phyloP scores from a whole-genome alignment of 768 basidiomycete genomes.

The Leccinum longicurvipes region DNA sequence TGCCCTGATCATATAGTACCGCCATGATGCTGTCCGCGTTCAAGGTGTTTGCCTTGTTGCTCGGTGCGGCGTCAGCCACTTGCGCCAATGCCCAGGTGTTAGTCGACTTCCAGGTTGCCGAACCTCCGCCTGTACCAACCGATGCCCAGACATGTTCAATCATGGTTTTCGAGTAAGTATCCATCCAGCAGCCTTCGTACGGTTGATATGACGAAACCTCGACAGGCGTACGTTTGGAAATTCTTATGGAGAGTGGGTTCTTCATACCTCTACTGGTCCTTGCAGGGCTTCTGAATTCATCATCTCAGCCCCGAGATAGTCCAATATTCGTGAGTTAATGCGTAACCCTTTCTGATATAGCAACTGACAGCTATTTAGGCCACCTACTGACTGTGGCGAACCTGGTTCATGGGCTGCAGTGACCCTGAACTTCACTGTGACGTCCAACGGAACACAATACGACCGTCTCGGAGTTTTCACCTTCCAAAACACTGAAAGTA shows the following conservation, averaged over 20 bases:
- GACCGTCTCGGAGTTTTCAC: constrained; percentile 72
- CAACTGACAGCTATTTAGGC: constrained; percentile 38
- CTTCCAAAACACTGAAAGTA: constrained; percentile 76
- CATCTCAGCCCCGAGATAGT: constrained; percentile 57
- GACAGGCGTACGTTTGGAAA: constrained; percentile 66
- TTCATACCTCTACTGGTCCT: neutral
- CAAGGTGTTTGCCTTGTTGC: constrained; percentile 11
- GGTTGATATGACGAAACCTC: neutral
- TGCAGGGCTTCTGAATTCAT: neutral
- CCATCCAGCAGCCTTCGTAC: no score
- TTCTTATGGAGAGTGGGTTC: constrained; percentile 62
- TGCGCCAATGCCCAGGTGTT: constrained; percentile 29
- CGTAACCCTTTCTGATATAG: neutral
- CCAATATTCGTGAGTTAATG: constrained; percentile 47
- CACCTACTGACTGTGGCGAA: constrained; percentile 67
- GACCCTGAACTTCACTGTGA: constrained; percentile 73
- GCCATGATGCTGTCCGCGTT: constrained; percentile 20
- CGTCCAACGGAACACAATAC: constrained; percentile 74
- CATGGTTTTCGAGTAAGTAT: constrained; percentile 56
- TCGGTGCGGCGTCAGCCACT: constrained; percentile 7
- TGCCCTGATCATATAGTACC: constrained; percentile 1
- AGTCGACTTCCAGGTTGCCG: constrained; percentile 69
- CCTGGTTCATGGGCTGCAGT: constrained; percentile 73
- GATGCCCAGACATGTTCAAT: constrained; percentile 61
- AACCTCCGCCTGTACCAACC: constrained; percentile 67